These are phyloP conservation scores for Taiwanofungus camphoratus DNA, from an alignment of 1,284 basidiomycete species.

Conservation along the genomic window DNA sequence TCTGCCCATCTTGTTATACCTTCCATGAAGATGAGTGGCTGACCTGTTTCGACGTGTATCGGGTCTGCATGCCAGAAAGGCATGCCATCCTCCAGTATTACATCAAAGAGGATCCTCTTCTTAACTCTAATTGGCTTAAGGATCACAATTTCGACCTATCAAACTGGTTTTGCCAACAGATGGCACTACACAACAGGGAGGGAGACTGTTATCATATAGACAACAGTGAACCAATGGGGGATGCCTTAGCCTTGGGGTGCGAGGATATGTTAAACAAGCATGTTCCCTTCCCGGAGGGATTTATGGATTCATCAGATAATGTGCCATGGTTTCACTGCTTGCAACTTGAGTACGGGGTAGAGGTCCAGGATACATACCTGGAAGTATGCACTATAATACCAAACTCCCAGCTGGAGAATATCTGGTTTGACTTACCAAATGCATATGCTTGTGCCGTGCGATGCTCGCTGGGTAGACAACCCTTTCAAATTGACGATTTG, in stretches of 20 bases:
- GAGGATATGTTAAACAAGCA: not conserved
- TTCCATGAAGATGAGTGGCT: no score
- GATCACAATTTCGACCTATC: no score
- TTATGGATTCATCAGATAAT: not conserved
- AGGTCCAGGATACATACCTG: conserved; percentile 1
- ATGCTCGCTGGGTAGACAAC: no score
- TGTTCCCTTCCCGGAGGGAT: not conserved
- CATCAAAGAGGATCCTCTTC: no score
- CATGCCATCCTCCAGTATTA: no score
- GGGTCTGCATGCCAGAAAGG: no score
- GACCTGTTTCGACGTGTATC: no score
- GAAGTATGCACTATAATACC: not conserved
- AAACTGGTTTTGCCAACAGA: conserved; percentile 1
- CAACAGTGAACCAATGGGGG: no score
- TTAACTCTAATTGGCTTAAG: no score
- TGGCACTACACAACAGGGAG: not conserved
- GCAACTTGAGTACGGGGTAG: not conserved
- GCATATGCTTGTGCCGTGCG: not conserved
- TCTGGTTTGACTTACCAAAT: not conserved
- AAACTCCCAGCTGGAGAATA: not conserved
- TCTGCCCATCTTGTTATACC: no score
- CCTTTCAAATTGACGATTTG: not conserved
- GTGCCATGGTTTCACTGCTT: not conserved
- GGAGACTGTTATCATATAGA: no score
- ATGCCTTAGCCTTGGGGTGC: no score